A percentile compares a stretch with the other conserved stretches of the same genome.
Conservation (phyloP, 805 yeast genomes). For the Monosporozyma servazzii region DNA sequence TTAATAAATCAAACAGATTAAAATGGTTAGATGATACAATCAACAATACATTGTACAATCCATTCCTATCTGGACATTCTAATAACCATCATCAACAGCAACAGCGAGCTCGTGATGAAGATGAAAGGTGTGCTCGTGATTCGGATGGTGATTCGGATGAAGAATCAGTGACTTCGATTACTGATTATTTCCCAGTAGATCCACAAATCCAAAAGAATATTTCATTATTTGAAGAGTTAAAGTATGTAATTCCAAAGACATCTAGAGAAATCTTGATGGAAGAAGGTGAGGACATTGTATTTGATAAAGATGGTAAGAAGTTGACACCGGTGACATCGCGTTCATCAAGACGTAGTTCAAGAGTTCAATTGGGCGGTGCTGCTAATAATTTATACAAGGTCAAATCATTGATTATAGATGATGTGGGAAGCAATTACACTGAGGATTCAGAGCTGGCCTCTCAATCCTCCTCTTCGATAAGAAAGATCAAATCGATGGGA, state of each 20-base stretch:
- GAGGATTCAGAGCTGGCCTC: slow-evolving; percentile 5
- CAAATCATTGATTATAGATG: slow-evolving; percentile 23
- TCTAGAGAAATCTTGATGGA: slow-evolving; percentile 10
- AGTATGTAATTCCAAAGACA: slow-evolving; percentile 25
- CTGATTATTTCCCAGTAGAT: slow-evolving; percentile 24
- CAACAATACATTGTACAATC: slow-evolving; percentile 17
- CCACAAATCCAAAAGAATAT: slow-evolving; percentile 18
- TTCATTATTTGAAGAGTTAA: slow-evolving; percentile 21
- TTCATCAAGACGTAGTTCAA: slow-evolving; percentile 21
- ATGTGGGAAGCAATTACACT: neutral
- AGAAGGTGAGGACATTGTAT: slow-evolving; percentile 4
- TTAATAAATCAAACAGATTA: slow-evolving; percentile 4
- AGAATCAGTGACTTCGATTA: slow-evolving; percentile 17
- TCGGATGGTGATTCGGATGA: slow-evolving; percentile 5
- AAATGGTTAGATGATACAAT: slow-evolving; percentile 13
- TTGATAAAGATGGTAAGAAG: slow-evolving; percentile 9
- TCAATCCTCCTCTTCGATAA: slow-evolving; percentile 1
- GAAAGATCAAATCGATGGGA: slow-evolving; percentile 19
- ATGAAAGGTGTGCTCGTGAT: neutral
- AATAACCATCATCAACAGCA: neutral
- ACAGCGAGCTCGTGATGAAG: neutral
- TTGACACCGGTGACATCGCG: slow-evolving; percentile 10
- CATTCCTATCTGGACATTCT: slow-evolving; percentile 10
- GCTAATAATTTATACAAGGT: slow-evolving; percentile 23
- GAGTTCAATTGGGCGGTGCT: slow-evolving; percentile 19